Evolutionary conservation across 148 eudicot genomes (phyloP), one percentile per base, ranked within the genome.

Genomic region (Rhododendron kiyosumense): DNA sequence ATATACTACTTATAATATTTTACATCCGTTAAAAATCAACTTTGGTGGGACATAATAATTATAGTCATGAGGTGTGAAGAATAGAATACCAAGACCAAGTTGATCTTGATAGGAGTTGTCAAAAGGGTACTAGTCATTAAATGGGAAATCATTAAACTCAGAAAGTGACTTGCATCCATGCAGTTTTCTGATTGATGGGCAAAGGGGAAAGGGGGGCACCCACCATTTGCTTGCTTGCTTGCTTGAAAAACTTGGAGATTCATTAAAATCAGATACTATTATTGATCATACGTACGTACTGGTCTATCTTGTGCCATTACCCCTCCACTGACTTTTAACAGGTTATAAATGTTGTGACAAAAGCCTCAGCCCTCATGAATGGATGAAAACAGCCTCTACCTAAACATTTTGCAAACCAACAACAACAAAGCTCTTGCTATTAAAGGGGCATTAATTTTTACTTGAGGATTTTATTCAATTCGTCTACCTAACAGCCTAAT

Each of bases 391-490:
- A 46, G 65, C 61, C 34, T 65, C 78, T 67, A 85, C 87, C 87
- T 65, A 85, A 65, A 80, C 41, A 41, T 79, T 22, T 30, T 20
- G 7, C 24, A 30, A 20, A 28, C 45, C 4, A 82, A 11, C 65
- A 59, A 6, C 65, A 5, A 22, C n/a, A 5, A 22, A 36, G 38
- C 4, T 0, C 3, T 38, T 3, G 45, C 32, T 41, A 76, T 51
- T 61, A 32, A 18, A 81, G 46, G 54, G 54, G 76, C 89, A 85
- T 85, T 36, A 36, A 36, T 36, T 36, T 32, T 63, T 79, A 80
- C 67, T 80, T 20, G 46, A 82, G 79, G 79, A 43, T 81, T 82
- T 82, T 45, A 85, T 85, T 76, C 38, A 59, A 85, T 85, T 76
- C 38, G 34, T 48, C 43, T 18, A 81, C 85, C 83, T 87, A 85